Percentiles rank a stretch among this genome's conserved stretches.
These are phyloP conservation scores for Coemansia sp. DNA, from an alignment of 192 early-diverging fungal genomes.

Conservation along the genomic window DNA sequence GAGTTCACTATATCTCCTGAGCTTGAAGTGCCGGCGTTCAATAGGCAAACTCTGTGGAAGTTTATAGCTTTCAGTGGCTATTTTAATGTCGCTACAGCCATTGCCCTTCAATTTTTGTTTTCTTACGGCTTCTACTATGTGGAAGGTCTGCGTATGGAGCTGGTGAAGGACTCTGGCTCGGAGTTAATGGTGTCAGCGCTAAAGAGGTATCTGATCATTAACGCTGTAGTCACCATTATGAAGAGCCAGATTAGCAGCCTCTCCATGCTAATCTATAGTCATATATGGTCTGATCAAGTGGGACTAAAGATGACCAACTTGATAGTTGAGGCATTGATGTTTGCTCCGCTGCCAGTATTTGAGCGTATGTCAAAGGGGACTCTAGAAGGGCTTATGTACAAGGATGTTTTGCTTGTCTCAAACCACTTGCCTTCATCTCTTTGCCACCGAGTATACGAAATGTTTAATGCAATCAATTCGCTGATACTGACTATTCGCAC, in stretches of 20 bases:
- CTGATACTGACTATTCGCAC: conserved; percentile 10
- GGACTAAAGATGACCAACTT: background rate
- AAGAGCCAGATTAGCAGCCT: background rate
- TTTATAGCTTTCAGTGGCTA: conserved; percentile 21
- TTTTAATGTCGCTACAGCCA: background rate
- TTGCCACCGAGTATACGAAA: background rate
- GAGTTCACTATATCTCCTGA: conserved; percentile 19
- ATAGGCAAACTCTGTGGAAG: background rate
- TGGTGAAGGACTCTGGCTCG: conserved; percentile 1
- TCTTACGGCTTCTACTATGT: conserved; percentile 20
- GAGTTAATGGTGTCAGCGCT: background rate
- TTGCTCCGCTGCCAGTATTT: conserved; percentile 11
- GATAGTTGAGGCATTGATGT: conserved; percentile 6
- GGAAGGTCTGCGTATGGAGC: conserved; percentile 11
- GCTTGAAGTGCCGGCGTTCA: background rate
- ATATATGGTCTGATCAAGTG: conserved; percentile 12
- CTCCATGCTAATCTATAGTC: background rate
- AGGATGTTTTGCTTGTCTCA: background rate
- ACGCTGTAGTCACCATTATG: conserved; percentile 6
- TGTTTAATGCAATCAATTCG: conserved; percentile 13
- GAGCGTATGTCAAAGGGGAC: conserved; percentile 26
- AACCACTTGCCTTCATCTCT: background rate
- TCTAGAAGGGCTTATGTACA: background rate
- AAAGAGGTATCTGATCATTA: conserved; percentile 1
- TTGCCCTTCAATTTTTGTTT: conserved; percentile 9